phyloP scores from a whole-genome alignment of 331 rosid genomes.

The Quercus tomentella region DNA sequence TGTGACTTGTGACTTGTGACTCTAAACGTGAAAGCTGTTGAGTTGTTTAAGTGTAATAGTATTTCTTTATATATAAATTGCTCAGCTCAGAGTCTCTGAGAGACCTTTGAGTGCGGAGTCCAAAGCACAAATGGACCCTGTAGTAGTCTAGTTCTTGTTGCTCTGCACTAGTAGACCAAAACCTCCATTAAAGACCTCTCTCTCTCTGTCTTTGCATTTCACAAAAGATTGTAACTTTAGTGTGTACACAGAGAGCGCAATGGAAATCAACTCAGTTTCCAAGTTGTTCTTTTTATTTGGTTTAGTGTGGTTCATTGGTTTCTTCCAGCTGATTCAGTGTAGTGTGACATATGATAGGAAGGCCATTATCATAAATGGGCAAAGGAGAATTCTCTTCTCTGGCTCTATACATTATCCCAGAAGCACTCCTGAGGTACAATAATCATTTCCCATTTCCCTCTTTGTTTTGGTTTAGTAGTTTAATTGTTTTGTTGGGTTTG shows the following conservation, averaged over 20 bases:
- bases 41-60: background rate
- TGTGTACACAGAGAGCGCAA: constrained; percentile 4
- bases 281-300: constrained; percentile 39
- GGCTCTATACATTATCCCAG: constrained; percentile 99
- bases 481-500: background rate
- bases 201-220: constrained; percentile 10
- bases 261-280: constrained; percentile 60
- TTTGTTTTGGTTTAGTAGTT: background rate
- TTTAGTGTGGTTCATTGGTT: constrained; percentile 35
- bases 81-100: constrained; percentile 22
- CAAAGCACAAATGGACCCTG: constrained; percentile 30
- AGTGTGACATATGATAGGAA: constrained; percentile 82
- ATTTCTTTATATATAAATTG: constrained; percentile 20
- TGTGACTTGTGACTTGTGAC: constrained; percentile 6
- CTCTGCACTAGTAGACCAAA: constrained; percentile 14
- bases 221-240: background rate
- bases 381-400: constrained; percentile 89
- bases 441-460: background rate
- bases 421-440: constrained; percentile 91
- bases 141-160: constrained; percentile 8
- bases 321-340: constrained; percentile 44
- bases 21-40: constrained; percentile 25
- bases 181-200: background rate
- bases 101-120: constrained; percentile 30
- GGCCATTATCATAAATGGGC: constrained; percentile 87